Evolutionary conservation across 805 yeast genomes (phyloP).

Genomic region (Danielia reshetovae): DNA sequence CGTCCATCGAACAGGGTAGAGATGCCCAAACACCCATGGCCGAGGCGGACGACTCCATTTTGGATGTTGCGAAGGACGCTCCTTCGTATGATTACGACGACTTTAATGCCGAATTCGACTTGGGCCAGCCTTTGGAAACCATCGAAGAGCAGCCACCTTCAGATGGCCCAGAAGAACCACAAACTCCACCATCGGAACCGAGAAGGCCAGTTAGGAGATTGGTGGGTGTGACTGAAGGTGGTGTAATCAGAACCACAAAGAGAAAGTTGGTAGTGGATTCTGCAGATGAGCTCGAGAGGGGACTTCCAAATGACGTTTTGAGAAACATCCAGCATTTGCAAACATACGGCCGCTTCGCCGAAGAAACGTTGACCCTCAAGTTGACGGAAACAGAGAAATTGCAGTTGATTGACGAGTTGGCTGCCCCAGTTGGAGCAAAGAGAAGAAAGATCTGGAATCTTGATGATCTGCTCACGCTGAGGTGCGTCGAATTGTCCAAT

Average conservation of each 20-base stretch:
- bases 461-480: conserved; percentile 26
- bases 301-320: conserved; percentile 33
- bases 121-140: conserved; percentile 42
- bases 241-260: conserved; percentile 44
- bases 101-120: conserved; percentile 3
- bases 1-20: conserved; percentile 55
- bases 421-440: conserved; percentile 25
- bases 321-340: conserved; percentile 26
- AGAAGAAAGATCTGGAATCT: conserved; percentile 29
- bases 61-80: conserved; percentile 6
- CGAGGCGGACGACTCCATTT: conserved; percentile 16
- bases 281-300: conserved; percentile 41
- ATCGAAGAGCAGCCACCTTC: conserved; percentile 17
- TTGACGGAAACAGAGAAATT: conserved; percentile 31
- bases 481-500: conserved; percentile 25
- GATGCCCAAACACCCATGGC: conserved; percentile 21
- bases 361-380: conserved; percentile 21
- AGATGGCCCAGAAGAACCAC: conserved; percentile 19
- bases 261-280: conserved; percentile 46
- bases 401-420: conserved; percentile 30
- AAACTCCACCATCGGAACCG: conserved; percentile 16
- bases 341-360: conserved; percentile 15
- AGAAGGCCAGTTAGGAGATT: conserved; percentile 24
- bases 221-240: conserved; percentile 36
- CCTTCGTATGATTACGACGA: conserved; percentile 8